Evolutionary conservation across 1,284 basidiomycete species (phyloP).

Genomic region (Xerocomus nothofagi): DNA sequence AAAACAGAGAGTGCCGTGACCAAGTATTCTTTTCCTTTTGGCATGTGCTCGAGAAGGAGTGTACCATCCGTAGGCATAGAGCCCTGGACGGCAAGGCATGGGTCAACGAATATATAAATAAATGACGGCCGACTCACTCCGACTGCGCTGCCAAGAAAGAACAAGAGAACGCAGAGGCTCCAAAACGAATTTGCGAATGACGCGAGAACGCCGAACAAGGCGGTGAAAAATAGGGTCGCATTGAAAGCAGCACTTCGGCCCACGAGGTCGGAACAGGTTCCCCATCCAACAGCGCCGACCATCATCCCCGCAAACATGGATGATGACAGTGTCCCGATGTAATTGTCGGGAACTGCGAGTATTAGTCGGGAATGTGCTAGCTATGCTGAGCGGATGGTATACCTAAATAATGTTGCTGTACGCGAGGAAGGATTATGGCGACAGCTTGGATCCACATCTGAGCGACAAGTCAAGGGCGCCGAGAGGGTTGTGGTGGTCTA

Average conservation of each 20-base stretch:
- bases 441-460: constrained; percentile 90
- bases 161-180: constrained; percentile 76
- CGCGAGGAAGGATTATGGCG: constrained; percentile 89
- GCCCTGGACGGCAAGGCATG: constrained; percentile 47
- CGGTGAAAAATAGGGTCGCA: constrained; percentile 86
- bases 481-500: constrained; percentile 15
- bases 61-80: constrained; percentile 98
- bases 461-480: constrained; percentile 35
- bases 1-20: constrained; percentile 95
- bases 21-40: constrained; percentile 87
- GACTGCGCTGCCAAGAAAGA: constrained; percentile 89
- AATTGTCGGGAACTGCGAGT: constrained; percentile 63
- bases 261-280: constrained; percentile 79
- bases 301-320: constrained; percentile 94
- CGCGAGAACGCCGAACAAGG: constrained; percentile 84
- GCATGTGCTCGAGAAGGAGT: constrained; percentile 91
- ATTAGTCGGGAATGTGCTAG: constrained; percentile 16
- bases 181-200: constrained; percentile 76
- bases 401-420: constrained; percentile 85
- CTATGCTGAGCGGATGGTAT: constrained; percentile 28
- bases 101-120: constrained; percentile 8
- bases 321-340: constrained; percentile 75
- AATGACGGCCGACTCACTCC: constrained; percentile 49
- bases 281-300: constrained; percentile 92
- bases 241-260: constrained; percentile 92